These are phyloP conservation scores for Kwoniella dejecticola DNA, from an alignment of 768 basidiomycete species.

Conservation along the genomic window DNA sequence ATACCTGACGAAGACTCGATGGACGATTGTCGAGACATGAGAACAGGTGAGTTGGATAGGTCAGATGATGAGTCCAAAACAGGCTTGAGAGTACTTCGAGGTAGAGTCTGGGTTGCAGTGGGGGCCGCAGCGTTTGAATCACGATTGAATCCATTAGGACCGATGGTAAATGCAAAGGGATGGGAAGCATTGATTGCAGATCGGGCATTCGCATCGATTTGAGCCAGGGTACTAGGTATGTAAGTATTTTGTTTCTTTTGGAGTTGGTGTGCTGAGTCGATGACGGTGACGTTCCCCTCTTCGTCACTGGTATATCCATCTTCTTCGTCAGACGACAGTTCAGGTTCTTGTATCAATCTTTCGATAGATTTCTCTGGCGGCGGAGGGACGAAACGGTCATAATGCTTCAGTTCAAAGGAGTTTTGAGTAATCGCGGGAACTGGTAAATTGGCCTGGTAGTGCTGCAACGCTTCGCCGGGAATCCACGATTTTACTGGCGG, in stretches of 20 bases:
- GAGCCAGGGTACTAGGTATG: background rate
- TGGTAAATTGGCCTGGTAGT: background rate
- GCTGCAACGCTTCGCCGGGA: background rate
- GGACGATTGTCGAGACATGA: conserved; percentile 13
- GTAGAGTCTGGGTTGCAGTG: background rate
- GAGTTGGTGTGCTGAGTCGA: background rate
- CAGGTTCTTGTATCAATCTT: conserved; percentile 13
- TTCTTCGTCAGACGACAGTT: conserved; percentile 24
- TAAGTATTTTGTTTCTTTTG: no score
- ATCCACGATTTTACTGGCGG: background rate
- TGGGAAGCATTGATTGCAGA: background rate
- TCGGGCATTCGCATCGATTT: background rate
- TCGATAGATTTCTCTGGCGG: conserved; percentile 3
- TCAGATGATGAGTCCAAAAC: conserved; percentile 9
- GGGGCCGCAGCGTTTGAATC: conserved; percentile 5
- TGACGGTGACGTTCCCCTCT: background rate
- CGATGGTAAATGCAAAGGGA: conserved; percentile 26
- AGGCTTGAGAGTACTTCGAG: background rate
- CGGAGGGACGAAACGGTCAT: conserved; percentile 13
- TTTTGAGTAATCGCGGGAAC: background rate
- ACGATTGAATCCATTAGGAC: conserved; percentile 23
- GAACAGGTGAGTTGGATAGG: conserved; percentile 2
- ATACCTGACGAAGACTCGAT: conserved; percentile 7
- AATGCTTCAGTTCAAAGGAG: background rate
- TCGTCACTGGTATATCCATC: conserved; percentile 13